phyloP scores from a whole-genome alignment of 441 rosid genomes.

The Aquilaria agallochum region DNA sequence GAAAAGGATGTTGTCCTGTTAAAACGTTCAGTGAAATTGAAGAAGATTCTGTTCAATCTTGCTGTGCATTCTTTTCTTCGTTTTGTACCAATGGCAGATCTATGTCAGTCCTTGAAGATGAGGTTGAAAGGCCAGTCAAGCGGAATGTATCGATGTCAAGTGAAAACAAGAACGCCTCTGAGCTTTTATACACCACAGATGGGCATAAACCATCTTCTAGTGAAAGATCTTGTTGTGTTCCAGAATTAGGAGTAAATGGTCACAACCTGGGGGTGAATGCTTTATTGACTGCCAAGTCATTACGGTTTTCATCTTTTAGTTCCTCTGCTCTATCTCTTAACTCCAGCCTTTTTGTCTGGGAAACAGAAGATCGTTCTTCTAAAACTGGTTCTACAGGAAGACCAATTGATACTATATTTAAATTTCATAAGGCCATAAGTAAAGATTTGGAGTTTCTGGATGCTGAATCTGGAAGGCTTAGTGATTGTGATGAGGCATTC shows the following conservation, averaged over 20 bases:
- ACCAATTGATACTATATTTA: slow-evolving; percentile 73
- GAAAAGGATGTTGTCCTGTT: slow-evolving; percentile 51
- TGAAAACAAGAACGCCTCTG: slow-evolving; percentile 22
- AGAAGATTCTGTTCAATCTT: slow-evolving; percentile 35
- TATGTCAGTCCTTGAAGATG: slow-evolving; percentile 26
- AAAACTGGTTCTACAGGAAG: slow-evolving; percentile 39
- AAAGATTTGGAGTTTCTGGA: slow-evolving; percentile 79
- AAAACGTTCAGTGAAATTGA: slow-evolving; percentile 41
- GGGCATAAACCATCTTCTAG: slow-evolving; percentile 27
- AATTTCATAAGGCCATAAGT: slow-evolving; percentile 75
- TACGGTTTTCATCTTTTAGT: slow-evolving; percentile 54
- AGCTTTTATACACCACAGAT: slow-evolving; percentile 22
- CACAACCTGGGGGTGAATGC: slow-evolving; percentile 49
- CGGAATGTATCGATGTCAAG: slow-evolving; percentile 23
- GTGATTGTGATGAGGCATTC: slow-evolving; percentile 50
- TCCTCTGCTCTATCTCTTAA: slow-evolving; percentile 58
- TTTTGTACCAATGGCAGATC: slow-evolving; percentile 22
- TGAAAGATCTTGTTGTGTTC: slow-evolving; percentile 55
- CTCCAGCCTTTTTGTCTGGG: slow-evolving; percentile 74
- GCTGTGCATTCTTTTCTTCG: slow-evolving; percentile 25
- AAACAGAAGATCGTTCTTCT: slow-evolving; percentile 44
- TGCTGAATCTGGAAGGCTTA: slow-evolving; percentile 68
- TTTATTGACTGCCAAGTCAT: slow-evolving; percentile 52
- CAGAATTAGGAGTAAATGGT: slow-evolving; percentile 56
- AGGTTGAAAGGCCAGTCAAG: slow-evolving; percentile 32